phyloP scores from a whole-genome alignment of 1,139 yeast genomes.

The Saccharomycopsis hybrid region DNA sequence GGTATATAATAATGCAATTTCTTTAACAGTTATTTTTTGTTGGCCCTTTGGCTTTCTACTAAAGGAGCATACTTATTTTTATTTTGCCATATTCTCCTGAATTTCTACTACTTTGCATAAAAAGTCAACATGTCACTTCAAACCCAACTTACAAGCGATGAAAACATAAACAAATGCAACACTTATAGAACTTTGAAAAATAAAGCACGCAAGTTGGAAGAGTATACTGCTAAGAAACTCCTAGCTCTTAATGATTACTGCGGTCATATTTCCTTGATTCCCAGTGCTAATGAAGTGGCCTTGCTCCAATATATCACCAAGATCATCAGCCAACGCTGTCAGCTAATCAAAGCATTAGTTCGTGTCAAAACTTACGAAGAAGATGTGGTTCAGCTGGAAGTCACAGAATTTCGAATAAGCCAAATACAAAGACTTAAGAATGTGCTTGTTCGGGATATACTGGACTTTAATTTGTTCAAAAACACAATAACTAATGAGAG shows the following conservation, averaged over 20 bases:
- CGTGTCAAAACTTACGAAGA: neutral
- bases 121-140: neutral
- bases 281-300: neutral
- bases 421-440: neutral
- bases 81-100: neutral
- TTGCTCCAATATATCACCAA: neutral
- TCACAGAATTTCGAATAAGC: too few species aligned
- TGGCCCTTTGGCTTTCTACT: neutral
- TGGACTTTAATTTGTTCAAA: neutral
- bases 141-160: conserved; percentile 1
- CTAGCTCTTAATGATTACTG: neutral
- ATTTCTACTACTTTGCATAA: neutral
- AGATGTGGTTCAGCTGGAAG: too few species aligned
- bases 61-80: neutral
- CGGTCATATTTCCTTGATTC: neutral
- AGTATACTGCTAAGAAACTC: neutral
- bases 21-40: too few species aligned
- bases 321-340: neutral
- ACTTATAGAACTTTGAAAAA: neutral
- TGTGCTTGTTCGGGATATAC: neutral
- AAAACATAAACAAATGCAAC: conserved; percentile 1
- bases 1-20: too few species aligned
- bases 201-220: neutral
- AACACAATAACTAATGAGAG: neutral
- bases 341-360: neutral